A percentile compares a stretch with the other conserved stretches of the same genome.
phyloP scores from a whole-genome alignment of 306 rosid genomes.

The Prunus padus region DNA sequence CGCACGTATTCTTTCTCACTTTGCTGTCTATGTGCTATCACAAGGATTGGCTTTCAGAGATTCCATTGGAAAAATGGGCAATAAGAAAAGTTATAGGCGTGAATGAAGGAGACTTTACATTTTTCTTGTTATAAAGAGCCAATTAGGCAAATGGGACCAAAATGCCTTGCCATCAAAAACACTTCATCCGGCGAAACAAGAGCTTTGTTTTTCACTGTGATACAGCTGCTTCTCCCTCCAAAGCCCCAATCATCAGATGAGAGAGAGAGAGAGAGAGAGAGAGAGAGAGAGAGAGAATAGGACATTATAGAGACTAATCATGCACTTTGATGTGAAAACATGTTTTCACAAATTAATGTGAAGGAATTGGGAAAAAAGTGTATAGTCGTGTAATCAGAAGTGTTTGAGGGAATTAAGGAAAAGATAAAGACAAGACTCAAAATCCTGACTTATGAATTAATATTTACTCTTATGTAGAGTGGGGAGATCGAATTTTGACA shows the following conservation, averaged over 20 bases:
- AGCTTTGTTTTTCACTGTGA: neutral
- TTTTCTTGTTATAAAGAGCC: neutral
- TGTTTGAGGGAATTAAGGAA: neutral
- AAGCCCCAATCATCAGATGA: neutral
- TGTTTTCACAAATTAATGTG: neutral
- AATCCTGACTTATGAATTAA: neutral
- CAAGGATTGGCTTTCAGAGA: neutral
- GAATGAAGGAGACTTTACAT: conserved; percentile 6
- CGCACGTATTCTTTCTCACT: neutral
- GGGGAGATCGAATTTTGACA: too few species aligned
- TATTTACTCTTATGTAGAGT: too few species aligned
- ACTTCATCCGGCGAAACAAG: conserved; percentile 17
- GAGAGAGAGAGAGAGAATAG: neutral
- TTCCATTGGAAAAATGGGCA: neutral
- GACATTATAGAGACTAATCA: neutral
- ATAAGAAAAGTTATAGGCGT: conserved; percentile 20
- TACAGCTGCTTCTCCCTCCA: neutral
- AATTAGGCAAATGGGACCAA: neutral
- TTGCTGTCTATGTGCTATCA: neutral
- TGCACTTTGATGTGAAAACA: neutral
- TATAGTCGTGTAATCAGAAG: neutral
- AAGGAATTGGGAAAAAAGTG: neutral
- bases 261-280: neutral
- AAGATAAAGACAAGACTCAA: neutral
- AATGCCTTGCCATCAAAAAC: neutral